Conservation (phyloP, 2,329 filamentous ascomycete genomes). For the Aotearoamyces nothofagi region DNA sequence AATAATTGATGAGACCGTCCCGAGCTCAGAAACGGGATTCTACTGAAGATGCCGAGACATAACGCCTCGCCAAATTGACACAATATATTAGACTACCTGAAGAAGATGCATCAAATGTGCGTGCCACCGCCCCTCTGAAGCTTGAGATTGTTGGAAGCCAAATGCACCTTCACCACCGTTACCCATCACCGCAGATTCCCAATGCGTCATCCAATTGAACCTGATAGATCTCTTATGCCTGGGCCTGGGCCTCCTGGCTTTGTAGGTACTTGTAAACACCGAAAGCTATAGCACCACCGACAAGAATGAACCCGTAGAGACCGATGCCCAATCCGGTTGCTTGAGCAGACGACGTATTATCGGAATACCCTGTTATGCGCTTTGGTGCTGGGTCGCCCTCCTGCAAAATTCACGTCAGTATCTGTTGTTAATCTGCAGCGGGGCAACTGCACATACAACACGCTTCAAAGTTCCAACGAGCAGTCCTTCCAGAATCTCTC, state of each 20-base stretch:
- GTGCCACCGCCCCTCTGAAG: too few relatives aligned
- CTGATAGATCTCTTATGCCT: too few relatives aligned
- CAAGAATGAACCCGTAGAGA: conserved; percentile 65
- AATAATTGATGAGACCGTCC: too few relatives aligned
- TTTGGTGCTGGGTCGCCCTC: conserved; percentile 67
- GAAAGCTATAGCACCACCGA: conserved; percentile 67
- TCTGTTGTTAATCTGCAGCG: conserved; percentile 2
- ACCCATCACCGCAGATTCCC: too few relatives aligned
- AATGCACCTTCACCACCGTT: too few relatives aligned
- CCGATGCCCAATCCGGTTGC: conserved; percentile 52
- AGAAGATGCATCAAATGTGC: too few relatives aligned
- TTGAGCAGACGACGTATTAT: conserved; percentile 32
- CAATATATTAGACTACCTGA: too few relatives aligned
- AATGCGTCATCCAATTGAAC: too few relatives aligned
- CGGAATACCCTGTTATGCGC: conserved; percentile 31
- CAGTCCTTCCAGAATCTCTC: conserved; percentile 75
- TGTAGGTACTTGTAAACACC: conserved; percentile 77
- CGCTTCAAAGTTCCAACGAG: conserved; percentile 67
- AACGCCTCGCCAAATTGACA: too few relatives aligned
- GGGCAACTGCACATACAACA: conserved; percentile 37
- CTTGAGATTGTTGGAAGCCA: too few relatives aligned
- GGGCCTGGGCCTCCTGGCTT: conserved; percentile 13
- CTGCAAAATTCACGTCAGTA: conserved; percentile 25
- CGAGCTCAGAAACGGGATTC: too few relatives aligned
- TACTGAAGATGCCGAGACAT: too few relatives aligned